Evolutionary conservation across 129 eudicot species (phyloP).

Genomic region (Artemisia annua): DNA sequence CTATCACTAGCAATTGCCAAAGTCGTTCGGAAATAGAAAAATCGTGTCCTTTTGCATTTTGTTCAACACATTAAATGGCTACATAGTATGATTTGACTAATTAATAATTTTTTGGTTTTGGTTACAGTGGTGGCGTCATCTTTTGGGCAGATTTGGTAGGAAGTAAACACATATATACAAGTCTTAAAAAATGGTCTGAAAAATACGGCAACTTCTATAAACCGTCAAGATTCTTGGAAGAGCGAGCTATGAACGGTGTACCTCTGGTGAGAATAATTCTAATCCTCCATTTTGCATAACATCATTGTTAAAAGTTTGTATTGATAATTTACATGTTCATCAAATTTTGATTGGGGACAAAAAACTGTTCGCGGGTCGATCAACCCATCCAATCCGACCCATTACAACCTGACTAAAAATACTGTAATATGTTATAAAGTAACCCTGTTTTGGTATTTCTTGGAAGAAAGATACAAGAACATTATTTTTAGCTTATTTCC

Average conservation of each 20-base stretch:
- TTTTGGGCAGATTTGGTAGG: slow-evolving; percentile 97
- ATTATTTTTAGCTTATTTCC: not conserved
- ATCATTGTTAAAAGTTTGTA: too few relatives aligned
- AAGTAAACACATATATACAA: slow-evolving; percentile 56
- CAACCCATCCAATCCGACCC: not conserved
- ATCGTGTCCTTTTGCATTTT: not conserved
- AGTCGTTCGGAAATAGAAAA: too few relatives aligned
- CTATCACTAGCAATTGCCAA: too few relatives aligned
- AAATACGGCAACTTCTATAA: slow-evolving; percentile 69
- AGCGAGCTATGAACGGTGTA: slow-evolving; percentile 78
- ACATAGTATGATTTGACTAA: not conserved
- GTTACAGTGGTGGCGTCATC: slow-evolving; percentile 81
- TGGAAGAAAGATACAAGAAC: not conserved
- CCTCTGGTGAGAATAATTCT: slow-evolving; percentile 57
- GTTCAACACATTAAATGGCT: not conserved
- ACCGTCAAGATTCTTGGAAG: slow-evolving; percentile 87
- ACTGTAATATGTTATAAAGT: not conserved
- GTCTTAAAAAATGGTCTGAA: slow-evolving; percentile 73
- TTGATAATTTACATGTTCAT: not conserved
- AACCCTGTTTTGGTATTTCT: not conserved
- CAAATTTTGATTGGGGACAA: not conserved
- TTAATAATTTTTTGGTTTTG: slow-evolving; percentile 7
- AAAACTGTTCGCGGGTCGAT: too few relatives aligned
- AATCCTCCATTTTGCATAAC: not conserved
- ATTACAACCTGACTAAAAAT: not conserved